phyloP scores from a whole-genome alignment of 495 filamentous ascomycete species.

The Aspergillus coremiiformis region DNA sequence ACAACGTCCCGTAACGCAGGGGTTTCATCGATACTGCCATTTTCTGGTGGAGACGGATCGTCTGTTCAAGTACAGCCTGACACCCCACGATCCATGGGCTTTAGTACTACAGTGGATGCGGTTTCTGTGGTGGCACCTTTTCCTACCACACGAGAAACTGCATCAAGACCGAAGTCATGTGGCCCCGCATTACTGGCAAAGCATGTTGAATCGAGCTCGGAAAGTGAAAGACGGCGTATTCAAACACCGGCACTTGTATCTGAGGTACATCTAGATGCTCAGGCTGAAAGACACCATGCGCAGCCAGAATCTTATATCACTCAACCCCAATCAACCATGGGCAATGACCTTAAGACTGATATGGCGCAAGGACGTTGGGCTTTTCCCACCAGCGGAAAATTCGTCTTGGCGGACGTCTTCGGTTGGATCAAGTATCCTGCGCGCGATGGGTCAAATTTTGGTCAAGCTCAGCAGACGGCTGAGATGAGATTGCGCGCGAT shows the following conservation, averaged over 20 bases:
- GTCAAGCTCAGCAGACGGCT: slow-evolving; percentile 24
- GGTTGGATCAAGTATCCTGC: slow-evolving; percentile 30
- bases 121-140: slow-evolving; percentile 1
- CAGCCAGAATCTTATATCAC: background rate
- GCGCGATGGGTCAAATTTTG: slow-evolving; percentile 13
- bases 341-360: background rate
- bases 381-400: background rate
- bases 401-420: slow-evolving; percentile 22
- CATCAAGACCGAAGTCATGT: slow-evolving; percentile 23
- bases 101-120: slow-evolving; percentile 1
- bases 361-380: background rate
- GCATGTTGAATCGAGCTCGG: slow-evolving; percentile 1
- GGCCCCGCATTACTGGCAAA: slow-evolving; percentile 28
- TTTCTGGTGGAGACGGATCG: slow-evolving; percentile 10
- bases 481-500: slow-evolving; percentile 34
- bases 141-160: slow-evolving; percentile 27
- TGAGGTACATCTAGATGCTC: slow-evolving; percentile 35
- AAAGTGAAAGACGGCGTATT: slow-evolving; percentile 15
- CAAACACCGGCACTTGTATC: slow-evolving; percentile 35
- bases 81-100: slow-evolving; percentile 8
- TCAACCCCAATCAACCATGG: background rate
- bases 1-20: slow-evolving; percentile 7
- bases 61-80: slow-evolving; percentile 7
- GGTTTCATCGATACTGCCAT: slow-evolving; percentile 7
- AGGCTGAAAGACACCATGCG: slow-evolving; percentile 15